Conservation (phyloP, 345 rosid species). For the Microthlaspi erraticum region DNA sequence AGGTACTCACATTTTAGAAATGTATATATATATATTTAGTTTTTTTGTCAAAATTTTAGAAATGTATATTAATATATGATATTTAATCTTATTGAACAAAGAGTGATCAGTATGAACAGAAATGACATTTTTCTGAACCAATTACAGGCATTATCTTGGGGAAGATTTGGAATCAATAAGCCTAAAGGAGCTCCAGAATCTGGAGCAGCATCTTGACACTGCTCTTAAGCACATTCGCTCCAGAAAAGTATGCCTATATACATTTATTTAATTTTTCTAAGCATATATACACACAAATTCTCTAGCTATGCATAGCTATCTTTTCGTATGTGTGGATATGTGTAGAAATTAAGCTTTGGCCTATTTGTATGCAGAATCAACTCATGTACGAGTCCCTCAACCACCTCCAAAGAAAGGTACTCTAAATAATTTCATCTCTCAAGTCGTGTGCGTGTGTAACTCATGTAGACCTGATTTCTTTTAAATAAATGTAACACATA, state of each 20-base stretch:
- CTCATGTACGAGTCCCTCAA: conserved; percentile 81
- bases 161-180: conserved; percentile 73
- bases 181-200: conserved; percentile 71
- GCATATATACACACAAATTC: background rate
- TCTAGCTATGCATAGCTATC: background rate
- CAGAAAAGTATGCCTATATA: conserved; percentile 58
- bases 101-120: background rate
- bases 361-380: conserved; percentile 63
- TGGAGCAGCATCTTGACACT: conserved; percentile 93
- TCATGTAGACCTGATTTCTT: background rate
- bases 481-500: background rate
- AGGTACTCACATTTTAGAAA: conserved; percentile 52
- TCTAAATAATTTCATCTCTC: background rate
- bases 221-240: conserved; percentile 79
- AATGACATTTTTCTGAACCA: background rate
- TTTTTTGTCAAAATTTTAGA: too few species aligned
- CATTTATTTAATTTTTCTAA: background rate
- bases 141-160: conserved; percentile 77
- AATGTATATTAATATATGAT: background rate
- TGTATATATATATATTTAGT: background rate
- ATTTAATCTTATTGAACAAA: too few species aligned
- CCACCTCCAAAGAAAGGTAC: conserved; percentile 80
- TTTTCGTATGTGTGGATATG: conserved; percentile 8
- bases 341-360: background rate
- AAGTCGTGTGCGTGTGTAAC: background rate